phyloP scores from a whole-genome alignment of 805 yeast genomes.

The Schizosaccharomyces cryophilus region DNA sequence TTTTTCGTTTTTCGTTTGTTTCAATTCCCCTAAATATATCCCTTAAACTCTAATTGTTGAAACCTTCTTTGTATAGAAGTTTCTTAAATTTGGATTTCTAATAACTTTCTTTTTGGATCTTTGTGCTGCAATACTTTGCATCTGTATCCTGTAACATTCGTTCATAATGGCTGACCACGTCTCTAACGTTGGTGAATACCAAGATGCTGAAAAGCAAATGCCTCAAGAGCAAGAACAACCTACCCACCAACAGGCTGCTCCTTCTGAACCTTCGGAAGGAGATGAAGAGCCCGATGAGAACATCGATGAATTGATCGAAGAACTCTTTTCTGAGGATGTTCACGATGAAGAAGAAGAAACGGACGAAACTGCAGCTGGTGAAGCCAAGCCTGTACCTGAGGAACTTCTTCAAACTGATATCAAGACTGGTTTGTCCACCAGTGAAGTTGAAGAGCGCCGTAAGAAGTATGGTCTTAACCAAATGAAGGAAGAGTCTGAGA shows the following conservation, averaged over 20 bases:
- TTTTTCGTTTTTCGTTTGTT: too few relatives aligned
- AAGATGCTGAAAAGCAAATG: not conserved
- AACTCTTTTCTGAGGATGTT: slow-evolving; percentile 32
- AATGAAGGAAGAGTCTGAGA: slow-evolving; percentile 75
- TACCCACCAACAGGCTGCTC: not conserved
- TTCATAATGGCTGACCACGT: not conserved
- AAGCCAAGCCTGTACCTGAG: slow-evolving; percentile 63
- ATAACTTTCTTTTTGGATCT: not conserved
- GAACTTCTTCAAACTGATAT: slow-evolving; percentile 68
- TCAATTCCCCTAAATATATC: too few relatives aligned
- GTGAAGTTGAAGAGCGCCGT: slow-evolving; percentile 60
- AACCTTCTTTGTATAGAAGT: too few relatives aligned
- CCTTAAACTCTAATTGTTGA: too few relatives aligned
- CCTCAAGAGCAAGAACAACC: not conserved
- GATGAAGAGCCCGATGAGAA: slow-evolving; percentile 21
- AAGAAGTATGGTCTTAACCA: slow-evolving; percentile 77
- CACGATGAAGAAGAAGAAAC: slow-evolving; percentile 17
- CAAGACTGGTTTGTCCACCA: slow-evolving; percentile 45
- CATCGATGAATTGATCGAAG: slow-evolving; percentile 34
- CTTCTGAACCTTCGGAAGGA: slow-evolving; percentile 9
- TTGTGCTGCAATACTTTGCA: not conserved
- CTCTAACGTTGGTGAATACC: not conserved
- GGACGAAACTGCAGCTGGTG: slow-evolving; percentile 20
- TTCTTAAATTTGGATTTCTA: too few relatives aligned
- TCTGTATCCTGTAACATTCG: not conserved